Percentiles rank a stretch among this genome's conserved stretches.
Evolutionary conservation across 495 filamentous ascomycete genomes (phyloP).

Genomic region (Opeltia flavorubescens): DNA sequence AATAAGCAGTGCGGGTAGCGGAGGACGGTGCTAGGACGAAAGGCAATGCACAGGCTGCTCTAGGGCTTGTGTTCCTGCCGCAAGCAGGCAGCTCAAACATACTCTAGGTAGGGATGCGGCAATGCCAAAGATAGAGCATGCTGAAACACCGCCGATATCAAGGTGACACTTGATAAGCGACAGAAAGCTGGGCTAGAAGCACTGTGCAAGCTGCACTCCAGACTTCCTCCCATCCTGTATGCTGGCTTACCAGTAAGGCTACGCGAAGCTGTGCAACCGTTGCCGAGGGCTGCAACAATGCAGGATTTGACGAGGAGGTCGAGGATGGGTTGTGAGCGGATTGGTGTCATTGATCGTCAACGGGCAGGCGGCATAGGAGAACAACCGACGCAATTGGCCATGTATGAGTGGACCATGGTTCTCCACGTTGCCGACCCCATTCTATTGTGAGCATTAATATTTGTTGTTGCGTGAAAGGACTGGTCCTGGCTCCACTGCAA

Average conservation of each 20-base stretch:
- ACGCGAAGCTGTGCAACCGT: not conserved
- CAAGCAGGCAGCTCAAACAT: not conserved
- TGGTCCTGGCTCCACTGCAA: not conserved
- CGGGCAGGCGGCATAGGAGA: no score
- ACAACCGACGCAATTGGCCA: no score
- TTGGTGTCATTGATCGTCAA: no score
- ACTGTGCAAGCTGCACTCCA: no score
- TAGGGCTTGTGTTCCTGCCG: not conserved
- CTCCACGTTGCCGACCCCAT: not conserved
- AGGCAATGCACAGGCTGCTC: not conserved
- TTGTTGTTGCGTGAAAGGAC: no score
- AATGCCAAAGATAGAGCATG: not conserved
- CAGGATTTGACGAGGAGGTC: not conserved
- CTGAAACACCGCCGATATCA: not conserved
- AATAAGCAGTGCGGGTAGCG: no score
- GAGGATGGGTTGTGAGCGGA: no score
- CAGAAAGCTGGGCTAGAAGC: no score
- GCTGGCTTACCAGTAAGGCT: not conserved
- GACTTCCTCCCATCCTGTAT: no score
- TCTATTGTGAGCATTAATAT: no score
- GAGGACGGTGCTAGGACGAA: no score
- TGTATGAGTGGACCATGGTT: not conserved
- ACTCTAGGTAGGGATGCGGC: not conserved
- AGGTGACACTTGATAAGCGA: constrained; percentile 1
- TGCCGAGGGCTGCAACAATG: not conserved